phyloP scores from a whole-genome alignment of 805 yeast genomes.

The Candida suzukii region DNA sequence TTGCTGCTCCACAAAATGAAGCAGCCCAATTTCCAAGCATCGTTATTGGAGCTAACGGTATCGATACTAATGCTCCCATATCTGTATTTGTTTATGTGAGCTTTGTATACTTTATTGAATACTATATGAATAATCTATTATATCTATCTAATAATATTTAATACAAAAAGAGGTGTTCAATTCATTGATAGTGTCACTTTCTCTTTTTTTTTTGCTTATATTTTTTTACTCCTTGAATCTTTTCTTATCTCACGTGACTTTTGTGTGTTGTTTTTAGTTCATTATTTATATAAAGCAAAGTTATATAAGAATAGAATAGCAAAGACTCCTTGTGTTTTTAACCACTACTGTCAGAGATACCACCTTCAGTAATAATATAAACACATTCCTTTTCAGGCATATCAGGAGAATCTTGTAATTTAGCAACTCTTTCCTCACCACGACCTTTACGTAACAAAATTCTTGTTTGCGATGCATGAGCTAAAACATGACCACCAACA shows the following conservation, averaged over 20 bases:
- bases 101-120: no score
- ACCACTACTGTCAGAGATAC: constrained; percentile 10
- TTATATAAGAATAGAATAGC: no score
- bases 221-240: no score
- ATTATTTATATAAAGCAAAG: no score
- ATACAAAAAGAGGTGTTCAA: no score
- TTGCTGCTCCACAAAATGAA: constrained; percentile 76
- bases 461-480: constrained; percentile 77
- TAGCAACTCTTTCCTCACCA: constrained; percentile 76
- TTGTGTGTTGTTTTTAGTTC: no score
- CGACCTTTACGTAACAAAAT: constrained; percentile 62
- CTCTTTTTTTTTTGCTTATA: no score
- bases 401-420: constrained; percentile 74
- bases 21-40: constrained; percentile 56
- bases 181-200: no score
- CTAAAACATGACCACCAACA: constrained; percentile 77
- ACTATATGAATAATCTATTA: no score
- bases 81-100: neutral
- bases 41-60: constrained; percentile 56
- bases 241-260: no score
- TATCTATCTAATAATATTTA: no score
- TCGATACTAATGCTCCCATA: constrained; percentile 67
- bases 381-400: constrained; percentile 78
- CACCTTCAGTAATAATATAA: constrained; percentile 53
- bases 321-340: no score